Evolutionary conservation across 345 rosid species (phyloP).

Genomic region (Isatis tinctoria): DNA sequence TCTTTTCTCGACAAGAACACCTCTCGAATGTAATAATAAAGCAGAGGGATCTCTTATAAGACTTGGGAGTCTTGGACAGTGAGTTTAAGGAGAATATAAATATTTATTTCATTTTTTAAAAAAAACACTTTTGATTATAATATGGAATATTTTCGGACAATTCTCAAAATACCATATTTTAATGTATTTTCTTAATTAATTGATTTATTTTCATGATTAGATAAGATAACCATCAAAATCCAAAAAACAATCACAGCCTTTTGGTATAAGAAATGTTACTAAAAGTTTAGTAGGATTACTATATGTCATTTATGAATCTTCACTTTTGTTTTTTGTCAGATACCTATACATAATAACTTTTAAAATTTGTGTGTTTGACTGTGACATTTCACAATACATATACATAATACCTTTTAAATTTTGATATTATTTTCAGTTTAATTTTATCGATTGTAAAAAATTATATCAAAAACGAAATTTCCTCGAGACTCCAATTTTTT

Average conservation of each 20-base stretch:
- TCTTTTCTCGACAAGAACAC: constrained; percentile 18
- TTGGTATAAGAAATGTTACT: not conserved
- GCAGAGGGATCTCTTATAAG: constrained; percentile 16
- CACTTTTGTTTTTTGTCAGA: too few relatives aligned
- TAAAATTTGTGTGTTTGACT: too few relatives aligned
- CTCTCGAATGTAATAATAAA: constrained; percentile 8
- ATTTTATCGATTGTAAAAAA: too few relatives aligned
- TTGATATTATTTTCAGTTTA: too few relatives aligned
- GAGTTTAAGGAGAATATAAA: not conserved
- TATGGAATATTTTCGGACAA: not conserved
- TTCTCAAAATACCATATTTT: not conserved
- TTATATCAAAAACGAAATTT: too few relatives aligned
- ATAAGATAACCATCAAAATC: not conserved
- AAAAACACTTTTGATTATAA: too few relatives aligned
- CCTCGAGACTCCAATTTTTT: too few relatives aligned
- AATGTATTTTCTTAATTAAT: not conserved
- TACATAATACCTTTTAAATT: too few relatives aligned
- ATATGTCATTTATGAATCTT: not conserved
- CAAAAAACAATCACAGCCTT: not conserved
- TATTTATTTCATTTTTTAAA: not conserved
- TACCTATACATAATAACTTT: too few relatives aligned
- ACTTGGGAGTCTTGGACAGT: constrained; percentile 4
- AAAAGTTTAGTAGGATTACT: not conserved
- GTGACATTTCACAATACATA: too few relatives aligned
- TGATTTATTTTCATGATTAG: too few relatives aligned